These are phyloP conservation scores for Elaeagnus macrophylla DNA, from an alignment of 306 rosid species.

Conservation along the genomic window DNA sequence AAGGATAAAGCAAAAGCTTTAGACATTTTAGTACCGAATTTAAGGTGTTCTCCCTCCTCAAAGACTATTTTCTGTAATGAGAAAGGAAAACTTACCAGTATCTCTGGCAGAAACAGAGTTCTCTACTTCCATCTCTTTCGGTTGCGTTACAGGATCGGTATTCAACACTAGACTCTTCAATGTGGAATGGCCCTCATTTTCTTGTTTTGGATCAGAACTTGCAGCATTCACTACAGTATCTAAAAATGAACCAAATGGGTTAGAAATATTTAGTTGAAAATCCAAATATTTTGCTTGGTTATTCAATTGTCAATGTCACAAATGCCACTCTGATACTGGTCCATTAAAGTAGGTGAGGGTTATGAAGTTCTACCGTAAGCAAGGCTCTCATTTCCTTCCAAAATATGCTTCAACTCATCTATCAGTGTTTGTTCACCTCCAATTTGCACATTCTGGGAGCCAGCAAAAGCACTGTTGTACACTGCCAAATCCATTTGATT, in stretches of 20 bases:
- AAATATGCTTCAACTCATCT: conserved; percentile 8
- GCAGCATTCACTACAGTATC: background rate
- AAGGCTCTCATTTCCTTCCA: conserved; percentile 27
- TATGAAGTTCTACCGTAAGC: conserved; percentile 18
- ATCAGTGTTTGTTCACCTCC: conserved; percentile 12
- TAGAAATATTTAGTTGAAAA: conserved; percentile 12
- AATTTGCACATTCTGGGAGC: conserved; percentile 1
- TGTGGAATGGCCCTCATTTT: conserved; percentile 7
- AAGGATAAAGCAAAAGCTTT: conserved; percentile 14
- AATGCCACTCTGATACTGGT: conserved; percentile 18
- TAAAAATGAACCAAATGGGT: conserved; percentile 9
- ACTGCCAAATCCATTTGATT: background rate
- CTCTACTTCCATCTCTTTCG: conserved; percentile 23
- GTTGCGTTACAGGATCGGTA: conserved; percentile 13
- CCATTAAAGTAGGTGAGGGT: conserved; percentile 9
- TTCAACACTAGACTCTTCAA: conserved; percentile 10
- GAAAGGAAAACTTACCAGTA: conserved; percentile 11
- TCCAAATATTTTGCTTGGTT: conserved; percentile 25
- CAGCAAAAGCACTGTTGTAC: background rate
- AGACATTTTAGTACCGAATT: conserved; percentile 13
- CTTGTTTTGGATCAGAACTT: conserved; percentile 15
- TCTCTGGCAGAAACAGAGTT: conserved; percentile 13
- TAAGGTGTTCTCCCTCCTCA: conserved; percentile 23
- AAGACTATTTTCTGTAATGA: conserved; percentile 21
- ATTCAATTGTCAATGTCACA: conserved; percentile 29